Evolutionary conservation across 2,329 filamentous ascomycete genomes (phyloP).

Genomic region (Colletotrichum kahawae): DNA sequence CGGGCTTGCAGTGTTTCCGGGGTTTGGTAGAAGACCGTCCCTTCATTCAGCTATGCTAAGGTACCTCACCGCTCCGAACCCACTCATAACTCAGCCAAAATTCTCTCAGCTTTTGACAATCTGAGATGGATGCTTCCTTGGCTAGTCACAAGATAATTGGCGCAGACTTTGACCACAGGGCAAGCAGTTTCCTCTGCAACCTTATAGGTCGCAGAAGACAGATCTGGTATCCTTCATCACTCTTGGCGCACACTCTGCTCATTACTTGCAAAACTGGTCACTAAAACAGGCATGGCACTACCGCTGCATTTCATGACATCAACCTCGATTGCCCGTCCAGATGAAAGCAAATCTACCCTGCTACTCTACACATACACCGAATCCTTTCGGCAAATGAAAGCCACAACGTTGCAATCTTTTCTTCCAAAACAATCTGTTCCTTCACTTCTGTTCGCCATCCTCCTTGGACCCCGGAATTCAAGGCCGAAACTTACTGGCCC

Average conservation of each 20-base stretch:
- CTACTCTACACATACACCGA: background rate
- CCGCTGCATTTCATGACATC: background rate
- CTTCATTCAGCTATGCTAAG: background rate
- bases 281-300: background rate
- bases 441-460: background rate
- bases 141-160: background rate
- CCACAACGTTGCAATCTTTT: background rate
- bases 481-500: background rate
- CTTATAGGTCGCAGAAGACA: background rate
- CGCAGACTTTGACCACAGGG: background rate
- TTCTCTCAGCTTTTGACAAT: background rate
- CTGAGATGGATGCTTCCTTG: background rate
- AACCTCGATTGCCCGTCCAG: background rate
- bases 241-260: background rate
- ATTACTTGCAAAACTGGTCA: background rate
- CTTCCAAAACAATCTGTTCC: background rate
- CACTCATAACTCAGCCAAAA: background rate
- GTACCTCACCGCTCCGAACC: background rate
- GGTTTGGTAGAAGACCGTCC: background rate
- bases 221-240: background rate
- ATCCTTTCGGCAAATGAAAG: background rate
- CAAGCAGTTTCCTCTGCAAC: background rate
- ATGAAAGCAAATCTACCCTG: background rate
- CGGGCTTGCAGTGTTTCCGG: background rate
- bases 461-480: background rate